phyloP scores from a whole-genome alignment of 352 stramenopile genomes.

The Elongisporangium undulatum region DNA sequence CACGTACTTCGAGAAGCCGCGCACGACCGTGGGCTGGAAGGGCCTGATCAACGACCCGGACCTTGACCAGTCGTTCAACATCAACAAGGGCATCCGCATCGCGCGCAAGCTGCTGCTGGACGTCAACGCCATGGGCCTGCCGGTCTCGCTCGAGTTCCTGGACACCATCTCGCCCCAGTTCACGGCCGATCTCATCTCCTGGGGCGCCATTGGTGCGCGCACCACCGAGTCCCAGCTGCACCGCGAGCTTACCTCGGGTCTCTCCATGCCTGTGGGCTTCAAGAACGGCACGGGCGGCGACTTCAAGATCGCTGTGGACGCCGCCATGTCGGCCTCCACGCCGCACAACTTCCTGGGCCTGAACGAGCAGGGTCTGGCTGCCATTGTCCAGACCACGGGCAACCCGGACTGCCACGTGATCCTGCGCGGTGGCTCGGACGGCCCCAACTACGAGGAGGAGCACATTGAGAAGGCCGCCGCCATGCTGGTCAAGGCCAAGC shows the following conservation, averaged over 20 bases:
- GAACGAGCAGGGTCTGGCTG: conserved; percentile 79
- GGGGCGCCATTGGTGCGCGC: conserved; percentile 87
- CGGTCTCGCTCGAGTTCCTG: conserved; percentile 76
- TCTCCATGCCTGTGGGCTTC: conserved; percentile 91
- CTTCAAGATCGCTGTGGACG: conserved; percentile 85
- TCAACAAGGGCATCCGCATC: conserved; percentile 87
- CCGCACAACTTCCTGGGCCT: conserved; percentile 89
- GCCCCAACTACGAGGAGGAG: conserved; percentile 81
- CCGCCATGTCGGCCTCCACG: conserved; percentile 66
- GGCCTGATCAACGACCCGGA: conserved; percentile 90
- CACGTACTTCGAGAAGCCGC: conserved; percentile 90
- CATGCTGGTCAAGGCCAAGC: conserved; percentile 87
- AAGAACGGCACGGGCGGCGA: conserved; percentile 89
- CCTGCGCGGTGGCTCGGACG: conserved; percentile 79
- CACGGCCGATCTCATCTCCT: conserved; percentile 86
- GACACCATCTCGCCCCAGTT: conserved; percentile 91
- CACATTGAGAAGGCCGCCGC: conserved; percentile 83
- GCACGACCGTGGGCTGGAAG: conserved; percentile 89
- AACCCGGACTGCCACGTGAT: conserved; percentile 91
- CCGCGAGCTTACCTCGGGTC: conserved; percentile 84
- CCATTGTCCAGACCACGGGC: conserved; percentile 84
- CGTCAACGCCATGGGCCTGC: conserved; percentile 86
- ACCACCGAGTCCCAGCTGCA: conserved; percentile 90
- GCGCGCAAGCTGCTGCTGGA: conserved; percentile 77
- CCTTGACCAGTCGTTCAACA: conserved; percentile 88